These are phyloP conservation scores for Candida freyschussii DNA, from an alignment of 1,139 yeast species.

Conservation along the genomic window DNA sequence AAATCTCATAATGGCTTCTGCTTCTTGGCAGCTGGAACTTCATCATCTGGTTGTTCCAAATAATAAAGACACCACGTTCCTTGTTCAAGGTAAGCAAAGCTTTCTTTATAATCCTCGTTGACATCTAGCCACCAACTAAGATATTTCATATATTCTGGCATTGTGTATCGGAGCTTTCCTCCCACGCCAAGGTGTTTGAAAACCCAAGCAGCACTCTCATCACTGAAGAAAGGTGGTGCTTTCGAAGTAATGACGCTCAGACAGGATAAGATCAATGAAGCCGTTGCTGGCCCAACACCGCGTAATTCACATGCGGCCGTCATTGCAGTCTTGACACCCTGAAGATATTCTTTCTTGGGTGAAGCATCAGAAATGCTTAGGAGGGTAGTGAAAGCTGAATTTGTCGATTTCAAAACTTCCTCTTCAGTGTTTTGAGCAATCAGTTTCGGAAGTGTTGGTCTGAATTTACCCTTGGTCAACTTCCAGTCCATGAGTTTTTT, in stretches of 20 bases:
- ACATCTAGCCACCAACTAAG: conserved; percentile 10
- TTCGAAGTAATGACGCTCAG: conserved; percentile 10
- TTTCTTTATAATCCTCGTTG: conserved; percentile 8
- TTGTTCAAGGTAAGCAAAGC: conserved; percentile 19
- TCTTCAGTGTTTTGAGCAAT: conserved; percentile 18
- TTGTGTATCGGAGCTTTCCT: conserved; percentile 19
- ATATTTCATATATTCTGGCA: conserved; percentile 19
- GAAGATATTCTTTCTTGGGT: conserved; percentile 12
- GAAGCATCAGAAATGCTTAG: conserved; percentile 1
- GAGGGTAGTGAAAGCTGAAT: conserved; percentile 13
- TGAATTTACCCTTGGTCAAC: conserved; percentile 24
- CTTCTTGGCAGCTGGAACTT: neutral
- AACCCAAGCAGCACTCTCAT: conserved; percentile 20
- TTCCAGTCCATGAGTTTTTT: conserved; percentile 24
- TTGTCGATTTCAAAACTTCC: conserved; percentile 8
- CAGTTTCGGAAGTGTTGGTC: conserved; percentile 22
- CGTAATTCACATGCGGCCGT: conserved; percentile 11
- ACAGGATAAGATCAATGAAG: conserved; percentile 21
- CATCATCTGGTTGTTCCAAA: too few species aligned
- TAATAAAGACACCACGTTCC: conserved; percentile 26
- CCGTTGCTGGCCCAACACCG: conserved; percentile 27
- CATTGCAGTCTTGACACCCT: conserved; percentile 11
- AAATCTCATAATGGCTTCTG: too few species aligned
- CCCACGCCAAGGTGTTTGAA: conserved; percentile 7
- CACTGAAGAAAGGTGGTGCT: conserved; percentile 26